A percentile compares a stretch with the other conserved stretches of the same genome.
phyloP scores from a whole-genome alignment of 306 rosid genomes.

The Cicer pinnatifidum region DNA sequence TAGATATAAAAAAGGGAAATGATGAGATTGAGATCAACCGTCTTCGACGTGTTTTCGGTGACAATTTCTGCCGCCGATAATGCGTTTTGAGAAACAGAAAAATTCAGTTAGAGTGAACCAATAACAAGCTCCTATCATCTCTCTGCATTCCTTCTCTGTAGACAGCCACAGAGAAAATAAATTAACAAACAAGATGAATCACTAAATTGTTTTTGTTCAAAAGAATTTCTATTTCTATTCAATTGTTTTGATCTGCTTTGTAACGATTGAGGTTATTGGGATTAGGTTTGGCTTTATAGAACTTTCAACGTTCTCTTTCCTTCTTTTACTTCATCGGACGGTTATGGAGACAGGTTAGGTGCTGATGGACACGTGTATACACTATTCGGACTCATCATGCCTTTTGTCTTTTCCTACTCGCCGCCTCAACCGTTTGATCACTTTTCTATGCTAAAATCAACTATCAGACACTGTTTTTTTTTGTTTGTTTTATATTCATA shows the following conservation, averaged over 20 bases:
- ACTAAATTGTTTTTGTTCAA: no score
- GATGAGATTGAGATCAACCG: slow-evolving; percentile 59
- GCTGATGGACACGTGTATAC: slow-evolving; percentile 42
- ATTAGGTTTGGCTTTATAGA: neutral
- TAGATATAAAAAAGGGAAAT: neutral
- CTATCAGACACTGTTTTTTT: neutral
- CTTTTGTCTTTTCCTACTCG: neutral
- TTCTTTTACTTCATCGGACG: slow-evolving; percentile 18
- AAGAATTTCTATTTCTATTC: neutral
- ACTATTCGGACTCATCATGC: neutral
- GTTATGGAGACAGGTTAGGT: neutral
- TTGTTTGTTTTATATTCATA: neutral
- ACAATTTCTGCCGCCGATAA: slow-evolving; percentile 75
- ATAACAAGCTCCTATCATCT: slow-evolving; percentile 63
- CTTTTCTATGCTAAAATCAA: neutral
- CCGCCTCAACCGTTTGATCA: slow-evolving; percentile 11
- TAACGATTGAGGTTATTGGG: neutral
- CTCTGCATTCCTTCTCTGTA: slow-evolving; percentile 90
- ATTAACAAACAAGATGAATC: no score
- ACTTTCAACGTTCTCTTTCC: neutral
- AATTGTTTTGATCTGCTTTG: neutral
- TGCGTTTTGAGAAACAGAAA: slow-evolving; percentile 42
- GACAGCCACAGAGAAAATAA: neutral
- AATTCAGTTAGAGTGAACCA: slow-evolving; percentile 53
- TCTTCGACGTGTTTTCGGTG: slow-evolving; percentile 99